A percentile compares a stretch with the other conserved stretches of the same genome.
Evolutionary conservation across 2,329 filamentous ascomycete species (phyloP).

Genomic region (Colletotrichum sp.): DNA sequence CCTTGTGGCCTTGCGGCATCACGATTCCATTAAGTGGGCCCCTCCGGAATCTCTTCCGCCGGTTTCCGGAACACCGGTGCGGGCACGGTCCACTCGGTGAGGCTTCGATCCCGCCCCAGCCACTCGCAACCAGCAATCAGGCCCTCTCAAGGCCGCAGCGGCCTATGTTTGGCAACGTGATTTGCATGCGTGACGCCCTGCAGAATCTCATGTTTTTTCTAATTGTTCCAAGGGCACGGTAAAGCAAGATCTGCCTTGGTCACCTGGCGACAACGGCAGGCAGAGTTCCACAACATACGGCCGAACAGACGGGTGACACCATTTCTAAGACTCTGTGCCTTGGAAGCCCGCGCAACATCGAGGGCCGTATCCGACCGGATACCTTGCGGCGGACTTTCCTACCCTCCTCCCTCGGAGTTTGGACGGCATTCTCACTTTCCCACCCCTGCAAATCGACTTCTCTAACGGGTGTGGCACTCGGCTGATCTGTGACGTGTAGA

Average conservation of each 20-base stretch:
- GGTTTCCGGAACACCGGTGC: constrained; percentile 13
- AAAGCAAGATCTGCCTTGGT: neutral
- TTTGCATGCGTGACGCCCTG: neutral
- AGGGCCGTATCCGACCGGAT: neutral
- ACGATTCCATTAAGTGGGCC: neutral
- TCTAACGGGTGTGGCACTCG: neutral
- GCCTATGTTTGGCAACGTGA: neutral
- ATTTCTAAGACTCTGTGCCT: neutral
- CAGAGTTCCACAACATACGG: neutral
- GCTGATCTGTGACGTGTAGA: neutral
- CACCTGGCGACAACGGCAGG: neutral
- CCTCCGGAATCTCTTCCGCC: constrained; percentile 9
- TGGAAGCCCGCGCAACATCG: neutral
- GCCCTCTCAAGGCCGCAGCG: neutral
- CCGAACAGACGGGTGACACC: neutral
- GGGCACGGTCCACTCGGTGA: constrained; percentile 13
- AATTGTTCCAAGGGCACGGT: neutral
- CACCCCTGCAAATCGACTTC: neutral
- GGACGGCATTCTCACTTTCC: neutral
- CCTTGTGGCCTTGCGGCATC: constrained; percentile 7
- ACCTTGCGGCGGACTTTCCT: neutral
- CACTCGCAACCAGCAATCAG: neutral
- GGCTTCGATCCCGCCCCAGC: neutral
- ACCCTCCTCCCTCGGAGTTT: neutral
- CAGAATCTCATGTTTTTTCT: neutral